Percentiles rank a stretch among this genome's conserved stretches.
phyloP scores from a whole-genome alignment of 1,139 yeast species.

The Martiniozyma asiatica region DNA sequence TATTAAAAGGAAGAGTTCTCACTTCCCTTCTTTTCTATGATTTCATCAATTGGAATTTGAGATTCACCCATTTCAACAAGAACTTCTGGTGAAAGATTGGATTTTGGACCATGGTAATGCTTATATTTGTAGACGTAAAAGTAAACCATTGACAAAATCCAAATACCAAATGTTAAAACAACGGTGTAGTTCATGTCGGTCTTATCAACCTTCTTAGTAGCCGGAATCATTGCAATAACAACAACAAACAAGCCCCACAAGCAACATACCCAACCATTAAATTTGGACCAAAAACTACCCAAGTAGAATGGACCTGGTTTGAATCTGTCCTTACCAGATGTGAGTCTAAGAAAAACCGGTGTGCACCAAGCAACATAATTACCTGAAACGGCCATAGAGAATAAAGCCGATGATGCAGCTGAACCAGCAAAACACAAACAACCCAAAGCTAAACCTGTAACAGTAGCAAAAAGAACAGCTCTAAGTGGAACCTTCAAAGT shows the following conservation, averaged over 20 bases:
- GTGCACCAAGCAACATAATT: conserved; percentile 34
- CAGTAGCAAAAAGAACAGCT: conserved; percentile 46
- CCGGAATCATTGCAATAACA: conserved; percentile 29
- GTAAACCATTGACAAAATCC: conserved; percentile 33
- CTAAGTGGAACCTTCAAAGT: conserved; percentile 47
- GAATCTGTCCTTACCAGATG: conserved; percentile 28
- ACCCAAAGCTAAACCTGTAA: conserved; percentile 31
- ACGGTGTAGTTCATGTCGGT: conserved; percentile 49
- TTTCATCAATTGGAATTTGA: conserved; percentile 13
- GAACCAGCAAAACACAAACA: conserved; percentile 26
- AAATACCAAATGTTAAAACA: conserved; percentile 41
- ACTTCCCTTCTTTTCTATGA: conserved; percentile 1
- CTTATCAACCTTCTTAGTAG: conserved; percentile 25
- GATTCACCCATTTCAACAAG: conserved; percentile 8
- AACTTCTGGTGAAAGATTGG: conserved; percentile 23
- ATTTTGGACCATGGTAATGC: conserved; percentile 37
- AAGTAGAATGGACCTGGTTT: conserved; percentile 26
- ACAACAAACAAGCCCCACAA: conserved; percentile 28
- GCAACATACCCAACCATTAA: conserved; percentile 28
- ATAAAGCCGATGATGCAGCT: conserved; percentile 31
- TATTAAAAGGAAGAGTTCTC: too few species aligned
- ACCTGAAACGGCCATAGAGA: conserved; percentile 35
- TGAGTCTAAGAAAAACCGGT: conserved; percentile 32
- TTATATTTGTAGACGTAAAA: conserved; percentile 35
- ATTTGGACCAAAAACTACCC: conserved; percentile 20